Percentiles rank a stretch among this genome's conserved stretches.
phyloP scores from a whole-genome alignment of 2,329 filamentous ascomycete genomes.

The Sclerotinia trifoliorum region DNA sequence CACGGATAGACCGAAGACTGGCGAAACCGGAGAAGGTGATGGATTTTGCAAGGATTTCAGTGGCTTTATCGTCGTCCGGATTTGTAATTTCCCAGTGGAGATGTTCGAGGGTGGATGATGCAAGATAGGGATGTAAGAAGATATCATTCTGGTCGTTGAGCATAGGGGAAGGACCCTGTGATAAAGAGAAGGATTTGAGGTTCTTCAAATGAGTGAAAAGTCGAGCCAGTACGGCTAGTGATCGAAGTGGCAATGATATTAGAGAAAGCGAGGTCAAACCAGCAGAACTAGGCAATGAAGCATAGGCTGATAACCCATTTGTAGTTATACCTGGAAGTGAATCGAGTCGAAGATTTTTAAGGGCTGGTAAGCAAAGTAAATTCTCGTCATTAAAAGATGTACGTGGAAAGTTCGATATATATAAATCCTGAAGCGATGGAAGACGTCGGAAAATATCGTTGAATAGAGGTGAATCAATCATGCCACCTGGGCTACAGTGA shows the following conservation, averaged over 20 bases:
- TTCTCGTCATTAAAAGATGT: conserved; percentile 57
- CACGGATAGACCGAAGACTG: conserved; percentile 55
- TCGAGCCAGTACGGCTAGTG: conserved; percentile 57
- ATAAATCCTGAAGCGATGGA: conserved; percentile 56
- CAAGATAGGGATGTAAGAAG: conserved; percentile 64
- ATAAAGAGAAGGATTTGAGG: conserved; percentile 52
- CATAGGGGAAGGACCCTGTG: conserved; percentile 54
- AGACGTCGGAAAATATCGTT: conserved; percentile 51
- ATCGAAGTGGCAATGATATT: conserved; percentile 55
- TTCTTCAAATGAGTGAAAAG: conserved; percentile 54
- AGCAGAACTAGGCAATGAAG: conserved; percentile 49
- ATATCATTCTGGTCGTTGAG: conserved; percentile 56
- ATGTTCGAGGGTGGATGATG: conserved; percentile 51
- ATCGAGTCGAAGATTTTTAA: conserved; percentile 55
- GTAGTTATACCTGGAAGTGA: conserved; percentile 57
- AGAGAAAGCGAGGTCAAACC: conserved; percentile 52
- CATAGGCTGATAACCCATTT: conserved; percentile 56
- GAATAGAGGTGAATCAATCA: conserved; percentile 53
- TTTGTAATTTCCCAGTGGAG: conserved; percentile 62
- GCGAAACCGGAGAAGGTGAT: conserved; percentile 65
- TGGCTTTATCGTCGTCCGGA: conserved; percentile 47
- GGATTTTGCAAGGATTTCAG: conserved; percentile 61
- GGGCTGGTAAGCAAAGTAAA: conserved; percentile 54
- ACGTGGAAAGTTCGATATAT: conserved; percentile 56
- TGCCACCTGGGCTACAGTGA: conserved; percentile 57